Evolutionary conservation across 2,329 filamentous ascomycete species (phyloP), one percentile per base, ranked within the genome.

Genomic region (Diaporthe capsici): DNA sequence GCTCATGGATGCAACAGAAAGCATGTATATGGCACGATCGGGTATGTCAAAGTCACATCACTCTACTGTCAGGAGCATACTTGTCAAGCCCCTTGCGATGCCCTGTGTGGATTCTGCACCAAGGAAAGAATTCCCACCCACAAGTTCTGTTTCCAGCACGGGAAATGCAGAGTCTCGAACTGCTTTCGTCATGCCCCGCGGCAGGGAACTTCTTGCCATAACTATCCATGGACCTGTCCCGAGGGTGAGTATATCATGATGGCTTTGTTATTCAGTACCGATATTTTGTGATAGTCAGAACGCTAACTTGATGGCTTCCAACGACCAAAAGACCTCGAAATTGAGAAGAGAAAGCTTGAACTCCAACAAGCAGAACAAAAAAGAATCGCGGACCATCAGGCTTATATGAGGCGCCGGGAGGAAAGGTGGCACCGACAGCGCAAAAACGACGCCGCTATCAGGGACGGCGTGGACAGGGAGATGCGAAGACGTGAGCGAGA

Each of bases 51-150:
- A 15, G 9, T 28, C 1, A 22, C 6, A 4, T 70, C 65, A 42
- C 22, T 2, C 22, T 55, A 42, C n/a, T 68, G 63, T 3, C 63
- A 68, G 31, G 63, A 68, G 2, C 63, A 68, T 28, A 53, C 63
- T 6, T 68, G 63, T 13, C 47, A 68, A 37, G 34, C 31, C 13
- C 13, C 10, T 28, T 10, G 10, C 47, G 9, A 39, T 22, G 22
- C 63, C 25, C 2, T 15, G 13, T 5, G 20, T 4, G 47, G 9
- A 39, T 53, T 68, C 13, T 68, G 63, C 5, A 2, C 28, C 3
- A 39, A 12, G 4, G 12, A 17, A 34, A 51, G 63, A 37, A 12
- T 28, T 1, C 47, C 47, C 22, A 2, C 6, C 22, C 1, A 9
- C 47, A 68, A 68, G 10, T 68, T 31, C 44, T 68, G 63, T 20